Conservation (phyloP, 306 rosid species). For the Prunus davidiana region DNA sequence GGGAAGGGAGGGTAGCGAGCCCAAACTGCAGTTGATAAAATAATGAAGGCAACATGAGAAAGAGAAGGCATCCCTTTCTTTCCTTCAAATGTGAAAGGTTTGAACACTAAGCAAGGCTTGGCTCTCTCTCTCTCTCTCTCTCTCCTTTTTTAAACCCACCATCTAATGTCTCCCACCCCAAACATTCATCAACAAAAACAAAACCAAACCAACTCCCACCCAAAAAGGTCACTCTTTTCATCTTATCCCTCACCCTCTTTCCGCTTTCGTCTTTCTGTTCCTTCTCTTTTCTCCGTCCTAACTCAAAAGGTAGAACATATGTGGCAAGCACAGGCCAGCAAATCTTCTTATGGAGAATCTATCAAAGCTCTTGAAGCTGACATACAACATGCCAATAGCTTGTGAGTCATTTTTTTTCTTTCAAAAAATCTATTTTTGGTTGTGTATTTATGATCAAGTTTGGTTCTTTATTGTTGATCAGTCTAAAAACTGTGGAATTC, state of each 20-base stretch:
- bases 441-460: neutral
- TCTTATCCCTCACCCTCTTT: slow-evolving; percentile 8
- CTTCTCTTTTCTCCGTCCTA: slow-evolving; percentile 4
- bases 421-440: neutral
- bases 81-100: slow-evolving; percentile 40
- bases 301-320: slow-evolving; percentile 29
- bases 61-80: slow-evolving; percentile 61
- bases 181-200: slow-evolving; percentile 12
- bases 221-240: slow-evolving; percentile 19
- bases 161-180: slow-evolving; percentile 13
- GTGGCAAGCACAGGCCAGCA: slow-evolving; percentile 48
- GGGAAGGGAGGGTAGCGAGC: neutral
- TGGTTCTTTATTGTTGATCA: slow-evolving; percentile 6
- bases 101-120: slow-evolving; percentile 39
- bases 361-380: slow-evolving; percentile 68
- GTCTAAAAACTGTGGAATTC: slow-evolving; percentile 1
- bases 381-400: slow-evolving; percentile 59
- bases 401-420: slow-evolving; percentile 41
- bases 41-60: slow-evolving; percentile 23
- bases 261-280: neutral
- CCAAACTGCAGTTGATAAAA: slow-evolving; percentile 8
- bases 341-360: slow-evolving; percentile 54
- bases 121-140: slow-evolving; percentile 6
- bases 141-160: slow-evolving; percentile 22
- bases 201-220: slow-evolving; percentile 8